Evolutionary conservation across 2,329 filamentous ascomycete genomes (phyloP).

Genomic region (Cyphellophora europaea): DNA sequence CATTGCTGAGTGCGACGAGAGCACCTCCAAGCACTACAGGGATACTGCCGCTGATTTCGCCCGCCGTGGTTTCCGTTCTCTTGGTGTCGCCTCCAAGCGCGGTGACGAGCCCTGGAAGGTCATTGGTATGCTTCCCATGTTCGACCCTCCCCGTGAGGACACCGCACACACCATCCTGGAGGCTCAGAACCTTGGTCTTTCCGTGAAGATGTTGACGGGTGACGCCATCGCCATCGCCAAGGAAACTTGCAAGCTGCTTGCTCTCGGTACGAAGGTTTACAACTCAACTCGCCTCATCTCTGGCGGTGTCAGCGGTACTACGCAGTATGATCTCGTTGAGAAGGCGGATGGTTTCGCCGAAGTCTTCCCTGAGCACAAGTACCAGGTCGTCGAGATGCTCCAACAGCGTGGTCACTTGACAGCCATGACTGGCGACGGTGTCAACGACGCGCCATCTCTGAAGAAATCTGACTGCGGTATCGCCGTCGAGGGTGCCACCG

Average conservation of each 20-base stretch:
- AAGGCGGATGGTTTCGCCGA: slow-evolving; percentile 65
- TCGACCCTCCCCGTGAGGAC: slow-evolving; percentile 69
- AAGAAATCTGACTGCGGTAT: slow-evolving; percentile 70
- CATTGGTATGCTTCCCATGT: slow-evolving; percentile 70
- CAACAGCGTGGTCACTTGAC: slow-evolving; percentile 65
- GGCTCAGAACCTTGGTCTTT: slow-evolving; percentile 65
- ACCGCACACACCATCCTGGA: slow-evolving; percentile 70
- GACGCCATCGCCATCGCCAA: slow-evolving; percentile 72
- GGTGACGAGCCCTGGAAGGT: slow-evolving; percentile 65
- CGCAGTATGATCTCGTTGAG: slow-evolving; percentile 68
- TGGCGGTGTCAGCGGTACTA: slow-evolving; percentile 63
- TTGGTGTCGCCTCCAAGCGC: slow-evolving; percentile 71
- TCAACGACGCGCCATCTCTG: slow-evolving; percentile 64
- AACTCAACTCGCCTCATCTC: slow-evolving; percentile 70
- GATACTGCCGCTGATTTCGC: slow-evolving; percentile 67
- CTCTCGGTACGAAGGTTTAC: slow-evolving; percentile 71
- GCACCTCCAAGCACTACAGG: slow-evolving; percentile 58
- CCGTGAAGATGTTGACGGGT: slow-evolving; percentile 75
- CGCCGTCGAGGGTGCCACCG: slow-evolving; percentile 61
- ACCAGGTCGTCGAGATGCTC: slow-evolving; percentile 66
- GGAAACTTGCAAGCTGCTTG: slow-evolving; percentile 75
- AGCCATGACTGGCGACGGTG: slow-evolving; percentile 69
- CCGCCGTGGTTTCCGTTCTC: slow-evolving; percentile 69
- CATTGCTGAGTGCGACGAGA: slow-evolving; percentile 57
- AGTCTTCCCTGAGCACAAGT: slow-evolving; percentile 68